A percentile compares a stretch with the other conserved stretches of the same genome.
These are phyloP conservation scores for Aspergillus spinulosporus DNA, from an alignment of 2,329 filamentous ascomycete genomes.

Conservation along the genomic window DNA sequence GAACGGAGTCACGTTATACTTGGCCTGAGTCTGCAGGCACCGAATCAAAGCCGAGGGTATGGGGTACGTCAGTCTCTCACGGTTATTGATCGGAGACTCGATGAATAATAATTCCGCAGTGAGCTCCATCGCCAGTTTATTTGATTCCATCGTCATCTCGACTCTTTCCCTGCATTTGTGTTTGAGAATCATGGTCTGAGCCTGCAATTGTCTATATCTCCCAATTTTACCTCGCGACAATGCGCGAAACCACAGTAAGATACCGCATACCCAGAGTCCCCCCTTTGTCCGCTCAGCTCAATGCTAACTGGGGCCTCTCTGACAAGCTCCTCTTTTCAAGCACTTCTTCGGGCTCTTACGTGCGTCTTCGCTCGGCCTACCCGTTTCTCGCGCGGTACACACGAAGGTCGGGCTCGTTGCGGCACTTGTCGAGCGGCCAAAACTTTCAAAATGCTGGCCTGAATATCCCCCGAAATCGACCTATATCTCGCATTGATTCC, in stretches of 20 bases:
- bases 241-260: constrained; percentile 37
- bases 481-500: constrained; percentile 21
- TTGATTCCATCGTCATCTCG: constrained; percentile 10
- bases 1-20: constrained; percentile 23
- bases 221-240: constrained; percentile 27
- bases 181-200: constrained; percentile 28
- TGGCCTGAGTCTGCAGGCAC: constrained; percentile 9
- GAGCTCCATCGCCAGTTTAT: constrained; percentile 3
- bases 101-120: constrained; percentile 15
- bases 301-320: constrained; percentile 13
- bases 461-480: constrained; percentile 19
- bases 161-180: neutral
- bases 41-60: constrained; percentile 18
- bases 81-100: constrained; percentile 10
- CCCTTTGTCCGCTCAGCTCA: neutral
- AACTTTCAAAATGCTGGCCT: constrained; percentile 17
- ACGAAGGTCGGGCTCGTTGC: constrained; percentile 24
- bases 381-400: constrained; percentile 22
- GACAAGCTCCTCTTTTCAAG: constrained; percentile 30
- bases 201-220: constrained; percentile 20
- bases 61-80: constrained; percentile 26
- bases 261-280: neutral
- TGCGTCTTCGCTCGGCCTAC: constrained; percentile 24
- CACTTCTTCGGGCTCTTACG: constrained; percentile 25
- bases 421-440: constrained; percentile 34